Evolutionary conservation across 768 basidiomycete genomes (phyloP).

Genomic region (Dioszegia aurantiaca): DNA sequence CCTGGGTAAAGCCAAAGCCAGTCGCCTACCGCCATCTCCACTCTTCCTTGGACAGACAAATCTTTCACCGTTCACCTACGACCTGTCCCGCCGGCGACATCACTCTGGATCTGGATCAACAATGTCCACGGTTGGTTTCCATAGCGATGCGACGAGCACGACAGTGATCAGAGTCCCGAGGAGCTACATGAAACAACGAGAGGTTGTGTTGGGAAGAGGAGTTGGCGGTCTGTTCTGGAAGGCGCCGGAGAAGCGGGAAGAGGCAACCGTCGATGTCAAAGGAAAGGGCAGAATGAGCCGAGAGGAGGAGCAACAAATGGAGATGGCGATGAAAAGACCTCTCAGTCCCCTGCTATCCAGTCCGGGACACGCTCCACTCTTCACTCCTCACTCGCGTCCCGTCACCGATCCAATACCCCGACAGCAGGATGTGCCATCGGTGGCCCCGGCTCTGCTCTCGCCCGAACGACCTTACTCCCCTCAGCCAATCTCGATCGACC

Average conservation of each 20-base stretch:
- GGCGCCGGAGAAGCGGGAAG: slow-evolving; percentile 3
- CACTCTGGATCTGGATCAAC: background rate
- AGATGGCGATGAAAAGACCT: background rate
- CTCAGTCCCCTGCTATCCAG: background rate
- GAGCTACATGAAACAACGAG: slow-evolving; percentile 5
- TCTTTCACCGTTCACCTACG: slow-evolving; percentile 29
- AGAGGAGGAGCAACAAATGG: too few species aligned
- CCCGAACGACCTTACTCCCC: slow-evolving; percentile 19
- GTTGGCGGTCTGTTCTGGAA: background rate
- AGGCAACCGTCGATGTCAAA: background rate
- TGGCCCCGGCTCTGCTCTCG: background rate
- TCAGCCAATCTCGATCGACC: slow-evolving; percentile 32
- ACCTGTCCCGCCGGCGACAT: slow-evolving; percentile 9
- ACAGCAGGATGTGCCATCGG: background rate
- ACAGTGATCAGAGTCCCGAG: slow-evolving; percentile 1
- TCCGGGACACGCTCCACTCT: background rate
- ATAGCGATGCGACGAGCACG: slow-evolving; percentile 6
- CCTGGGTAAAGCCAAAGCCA: too few species aligned
- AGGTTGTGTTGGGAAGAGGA: background rate
- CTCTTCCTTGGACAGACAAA: slow-evolving; percentile 34
- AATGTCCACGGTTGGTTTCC: slow-evolving; percentile 6
- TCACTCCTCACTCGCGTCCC: too few species aligned
- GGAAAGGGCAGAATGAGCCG: background rate
- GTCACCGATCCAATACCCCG: background rate
- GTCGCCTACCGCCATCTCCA: background rate